Conservation (phyloP, 345 rosid species). For the Populus ilicifolia region DNA sequence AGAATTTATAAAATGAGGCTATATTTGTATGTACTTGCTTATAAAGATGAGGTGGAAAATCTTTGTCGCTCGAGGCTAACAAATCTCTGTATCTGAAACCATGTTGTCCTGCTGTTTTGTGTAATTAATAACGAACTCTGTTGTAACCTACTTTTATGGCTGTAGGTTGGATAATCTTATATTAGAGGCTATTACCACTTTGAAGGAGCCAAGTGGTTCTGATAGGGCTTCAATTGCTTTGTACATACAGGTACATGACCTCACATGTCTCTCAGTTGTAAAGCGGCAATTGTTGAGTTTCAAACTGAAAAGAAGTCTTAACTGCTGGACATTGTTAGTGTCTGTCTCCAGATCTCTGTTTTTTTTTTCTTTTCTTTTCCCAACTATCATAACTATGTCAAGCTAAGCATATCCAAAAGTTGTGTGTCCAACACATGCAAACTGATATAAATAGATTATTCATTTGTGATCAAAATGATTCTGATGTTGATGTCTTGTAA, state of each 20-base stretch:
- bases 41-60: background rate
- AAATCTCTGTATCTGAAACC: slow-evolving; percentile 6
- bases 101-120: background rate
- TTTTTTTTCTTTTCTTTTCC: background rate
- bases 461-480: slow-evolving; percentile 11
- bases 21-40: background rate
- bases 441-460: background rate
- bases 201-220: slow-evolving; percentile 83
- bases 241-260: slow-evolving; percentile 68
- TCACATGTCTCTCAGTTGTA: background rate
- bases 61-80: background rate
- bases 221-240: slow-evolving; percentile 70
- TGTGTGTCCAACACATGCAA: background rate
- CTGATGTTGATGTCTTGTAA: slow-evolving; percentile 11
- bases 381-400: background rate
- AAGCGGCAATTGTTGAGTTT: background rate
- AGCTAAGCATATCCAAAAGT: background rate
- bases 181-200: slow-evolving; percentile 65
- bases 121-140: slow-evolving; percentile 7
- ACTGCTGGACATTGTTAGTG: slow-evolving; percentile 6
- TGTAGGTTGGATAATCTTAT: slow-evolving; percentile 78
- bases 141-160: slow-evolving; percentile 14
- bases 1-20: too few species aligned
- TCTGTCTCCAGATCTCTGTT: background rate
- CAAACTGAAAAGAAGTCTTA: background rate